Base-by-base conservation (phyloP, 2,329 filamentous ascomycete species). In the Claviceps maximensis region DNA sequence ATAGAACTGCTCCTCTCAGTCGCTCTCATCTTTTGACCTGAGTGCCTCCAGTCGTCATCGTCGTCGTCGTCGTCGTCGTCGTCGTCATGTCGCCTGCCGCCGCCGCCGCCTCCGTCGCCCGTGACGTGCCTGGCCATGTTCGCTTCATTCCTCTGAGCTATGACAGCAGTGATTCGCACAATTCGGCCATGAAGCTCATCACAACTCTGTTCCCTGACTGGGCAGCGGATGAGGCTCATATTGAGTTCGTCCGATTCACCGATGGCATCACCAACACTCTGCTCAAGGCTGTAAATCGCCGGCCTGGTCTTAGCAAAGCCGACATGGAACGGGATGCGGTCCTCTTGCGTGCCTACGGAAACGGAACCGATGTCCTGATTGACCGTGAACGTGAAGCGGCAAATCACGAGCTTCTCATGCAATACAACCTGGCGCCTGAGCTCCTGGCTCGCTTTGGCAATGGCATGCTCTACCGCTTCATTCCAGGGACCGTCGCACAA, bases 201-300 rank as follows among this genome's bases (percentile, higher is more conserved):
- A 75, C 89, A 60, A 79, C 87, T 29, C 75, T 96, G 56, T 80
- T 84, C 55, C 90, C 90, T 12, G 82, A 94, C 61, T 98, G 93
- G 93, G 77, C 82, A 59, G 77, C 78, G 48, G 74, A 79, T 38
- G 81, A 83, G 58, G 86, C 87, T 54, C 79, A 84, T 45, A 78
- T 98, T 61, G 83, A 93, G 63, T 88, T 97, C 65, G 78, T 89
- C 59, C 84, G 87, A 58, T 98, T 97, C 74, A 98, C 89, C 41
- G 93, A 98, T 64, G 93, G 93, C 65, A 98, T 97, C 71, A 98
- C 93, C 59, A 98, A 98, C 71, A 97, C 90, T 49, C 74, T 91
- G 49, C 75, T 89, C 58, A 90, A 90, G 67, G 83, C 84, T n/a
- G 71, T 86, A 64, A 87, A 88, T 66, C 79, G 75, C 59, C 75